These are phyloP conservation scores for Angomonas deanei DNA, from an alignment of 208 protist genomes.

Conservation along the genomic window DNA sequence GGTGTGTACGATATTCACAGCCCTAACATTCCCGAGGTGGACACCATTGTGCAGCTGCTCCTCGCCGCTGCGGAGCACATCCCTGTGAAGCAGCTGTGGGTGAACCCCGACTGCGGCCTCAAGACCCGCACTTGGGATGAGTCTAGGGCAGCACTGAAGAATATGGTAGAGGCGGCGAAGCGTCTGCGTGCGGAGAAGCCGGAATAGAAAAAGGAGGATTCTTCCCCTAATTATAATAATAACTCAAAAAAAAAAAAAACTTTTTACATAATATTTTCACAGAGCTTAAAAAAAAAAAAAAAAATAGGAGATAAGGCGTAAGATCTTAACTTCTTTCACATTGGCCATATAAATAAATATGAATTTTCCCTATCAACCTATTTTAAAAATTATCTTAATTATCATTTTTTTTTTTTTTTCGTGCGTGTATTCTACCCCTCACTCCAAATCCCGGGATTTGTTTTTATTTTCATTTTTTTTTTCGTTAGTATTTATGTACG, in stretches of 20 bases:
- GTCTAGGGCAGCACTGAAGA: slow-evolving; percentile 25
- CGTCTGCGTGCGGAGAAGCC: slow-evolving; percentile 26
- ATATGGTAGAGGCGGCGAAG: slow-evolving; percentile 49
- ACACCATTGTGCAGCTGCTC: slow-evolving; percentile 64
- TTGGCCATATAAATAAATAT: not conserved
- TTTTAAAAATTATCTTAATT: not conserved
- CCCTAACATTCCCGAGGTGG: slow-evolving; percentile 67
- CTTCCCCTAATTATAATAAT: not conserved
- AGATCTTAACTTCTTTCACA: not conserved
- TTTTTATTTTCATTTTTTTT: not conserved
- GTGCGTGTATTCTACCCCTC: not conserved
- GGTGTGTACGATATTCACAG: slow-evolving; percentile 91
- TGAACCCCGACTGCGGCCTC: slow-evolving; percentile 89
- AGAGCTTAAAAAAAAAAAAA: not conserved
- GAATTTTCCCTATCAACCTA: not conserved
- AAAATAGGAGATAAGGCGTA: not conserved
- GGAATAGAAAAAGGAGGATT: not conserved
- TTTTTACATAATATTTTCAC: too few relatives aligned
- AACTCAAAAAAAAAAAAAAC: not conserved
- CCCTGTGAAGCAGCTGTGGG: slow-evolving; percentile 47
- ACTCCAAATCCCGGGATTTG: not conserved
- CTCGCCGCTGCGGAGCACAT: slow-evolving; percentile 42
- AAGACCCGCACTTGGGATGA: slow-evolving; percentile 73
- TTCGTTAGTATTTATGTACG: too few relatives aligned
- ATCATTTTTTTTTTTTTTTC: not conserved